Evolutionary conservation across 2,329 filamentous ascomycete species (phyloP).

Genomic region (Aspergillus carbonarius): DNA sequence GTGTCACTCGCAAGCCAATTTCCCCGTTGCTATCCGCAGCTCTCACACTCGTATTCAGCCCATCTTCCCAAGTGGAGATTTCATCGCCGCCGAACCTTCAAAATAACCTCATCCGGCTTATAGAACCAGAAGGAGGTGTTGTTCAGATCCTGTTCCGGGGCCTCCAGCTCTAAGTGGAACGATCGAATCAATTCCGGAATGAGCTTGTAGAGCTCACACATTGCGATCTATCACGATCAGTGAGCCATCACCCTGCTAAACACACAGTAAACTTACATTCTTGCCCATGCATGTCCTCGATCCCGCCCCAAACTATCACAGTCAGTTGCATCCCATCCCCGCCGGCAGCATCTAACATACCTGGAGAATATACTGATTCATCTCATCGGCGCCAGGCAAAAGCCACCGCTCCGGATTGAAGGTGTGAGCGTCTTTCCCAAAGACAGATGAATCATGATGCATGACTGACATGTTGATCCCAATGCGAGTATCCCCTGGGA

Average conservation of each 20-base stretch:
- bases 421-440: neutral
- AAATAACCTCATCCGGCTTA: constrained; percentile 9
- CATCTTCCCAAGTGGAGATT: too few relatives aligned
- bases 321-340: neutral
- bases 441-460: constrained; percentile 4
- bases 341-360: too few relatives aligned
- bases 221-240: constrained; percentile 9
- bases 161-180: constrained; percentile 11
- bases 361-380: constrained; percentile 9
- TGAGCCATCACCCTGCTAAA: neutral
- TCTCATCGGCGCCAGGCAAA: neutral
- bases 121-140: constrained; percentile 16
- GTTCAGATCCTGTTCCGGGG: neutral
- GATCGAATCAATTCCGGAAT: constrained; percentile 13
- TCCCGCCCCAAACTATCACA: constrained; percentile 9
- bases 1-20: too few relatives aligned
- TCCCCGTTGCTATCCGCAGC: too few relatives aligned
- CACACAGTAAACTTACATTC: constrained; percentile 5
- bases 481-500: constrained; percentile 11
- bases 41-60: too few relatives aligned
- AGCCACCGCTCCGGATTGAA: constrained; percentile 6
- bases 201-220: constrained; percentile 19
- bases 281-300: constrained; percentile 13
- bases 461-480: constrained; percentile 9
- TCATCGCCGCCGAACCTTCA: constrained; percentile 2